Evolutionary conservation across 305 asterid genomes (phyloP).

Genomic region (Solanum chacoense): DNA sequence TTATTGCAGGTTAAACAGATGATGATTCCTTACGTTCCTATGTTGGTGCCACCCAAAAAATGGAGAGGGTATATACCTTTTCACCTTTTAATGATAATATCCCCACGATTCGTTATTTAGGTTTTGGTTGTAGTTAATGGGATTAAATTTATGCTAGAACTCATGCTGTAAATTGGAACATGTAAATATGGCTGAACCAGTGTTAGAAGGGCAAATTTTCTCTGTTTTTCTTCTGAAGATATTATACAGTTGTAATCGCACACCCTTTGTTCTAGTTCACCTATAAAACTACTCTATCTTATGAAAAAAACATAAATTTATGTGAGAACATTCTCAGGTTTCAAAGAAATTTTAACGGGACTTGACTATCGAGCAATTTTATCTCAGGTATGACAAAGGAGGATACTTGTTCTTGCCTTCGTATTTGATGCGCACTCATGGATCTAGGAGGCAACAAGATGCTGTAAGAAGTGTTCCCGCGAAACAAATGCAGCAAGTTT

Average conservation of each 20-base stretch:
- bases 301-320: neutral
- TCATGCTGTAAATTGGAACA: neutral
- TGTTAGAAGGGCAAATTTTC: neutral
- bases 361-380: neutral
- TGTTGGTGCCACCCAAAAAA: slow-evolving; percentile 91
- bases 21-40: slow-evolving; percentile 80
- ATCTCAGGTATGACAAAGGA: slow-evolving; percentile 75
- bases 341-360: slow-evolving; percentile 1
- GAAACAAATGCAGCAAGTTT: slow-evolving; percentile 76
- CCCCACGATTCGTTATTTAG: neutral
- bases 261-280: neutral
- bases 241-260: neutral
- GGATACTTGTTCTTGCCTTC: slow-evolving; percentile 92
- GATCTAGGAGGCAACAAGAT: slow-evolving; percentile 64
- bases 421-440: slow-evolving; percentile 88
- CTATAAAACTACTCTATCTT: neutral
- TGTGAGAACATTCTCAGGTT: neutral
- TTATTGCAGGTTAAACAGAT: slow-evolving; percentile 63
- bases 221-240: neutral
- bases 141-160: neutral
- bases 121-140: neutral
- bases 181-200: neutral
- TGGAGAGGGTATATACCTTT: slow-evolving; percentile 67
- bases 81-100: neutral
- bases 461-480: slow-evolving; percentile 53